Evolutionary conservation across 805 yeast species (phyloP).

Genomic region (Starmerella kuoi): DNA sequence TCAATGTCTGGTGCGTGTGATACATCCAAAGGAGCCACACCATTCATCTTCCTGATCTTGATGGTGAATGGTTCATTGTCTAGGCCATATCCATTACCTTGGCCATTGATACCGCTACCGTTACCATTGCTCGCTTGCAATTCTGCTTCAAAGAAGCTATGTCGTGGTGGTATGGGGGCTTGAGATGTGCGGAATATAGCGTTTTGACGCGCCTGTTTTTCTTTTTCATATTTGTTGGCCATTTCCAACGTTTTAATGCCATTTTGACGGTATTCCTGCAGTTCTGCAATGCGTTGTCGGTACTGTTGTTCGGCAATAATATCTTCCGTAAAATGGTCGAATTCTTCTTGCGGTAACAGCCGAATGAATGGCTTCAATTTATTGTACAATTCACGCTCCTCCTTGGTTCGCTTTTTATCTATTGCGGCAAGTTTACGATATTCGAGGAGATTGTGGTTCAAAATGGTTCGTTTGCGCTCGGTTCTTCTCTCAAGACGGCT

Average conservation of each 20-base stretch:
- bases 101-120: constrained; percentile 7
- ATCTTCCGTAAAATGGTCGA: constrained; percentile 59
- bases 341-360: constrained; percentile 69
- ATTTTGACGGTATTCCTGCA: constrained; percentile 86
- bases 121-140: constrained; percentile 4
- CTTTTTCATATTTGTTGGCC: constrained; percentile 80
- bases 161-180: constrained; percentile 15
- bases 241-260: constrained; percentile 77
- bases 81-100: constrained; percentile 3
- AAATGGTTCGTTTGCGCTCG: constrained; percentile 73
- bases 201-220: constrained; percentile 55
- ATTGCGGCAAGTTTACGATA: constrained; percentile 67
- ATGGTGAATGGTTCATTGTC: constrained; percentile 21
- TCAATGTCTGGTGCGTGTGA: constrained; percentile 69
- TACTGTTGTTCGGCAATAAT: constrained; percentile 65
- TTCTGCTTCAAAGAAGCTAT: constrained; percentile 19
- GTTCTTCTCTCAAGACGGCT: constrained; percentile 83
- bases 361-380: constrained; percentile 71
- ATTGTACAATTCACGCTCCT: constrained; percentile 71
- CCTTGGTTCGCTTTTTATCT: constrained; percentile 79
- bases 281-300: constrained; percentile 69
- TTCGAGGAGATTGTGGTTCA: constrained; percentile 68
- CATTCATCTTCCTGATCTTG: constrained; percentile 25
- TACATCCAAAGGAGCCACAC: constrained; percentile 30
- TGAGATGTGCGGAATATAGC: constrained; percentile 28